These are phyloP conservation scores for Batkoa obscura DNA, from an alignment of 371 early-diverging fungal genomes.

Conservation along the genomic window DNA sequence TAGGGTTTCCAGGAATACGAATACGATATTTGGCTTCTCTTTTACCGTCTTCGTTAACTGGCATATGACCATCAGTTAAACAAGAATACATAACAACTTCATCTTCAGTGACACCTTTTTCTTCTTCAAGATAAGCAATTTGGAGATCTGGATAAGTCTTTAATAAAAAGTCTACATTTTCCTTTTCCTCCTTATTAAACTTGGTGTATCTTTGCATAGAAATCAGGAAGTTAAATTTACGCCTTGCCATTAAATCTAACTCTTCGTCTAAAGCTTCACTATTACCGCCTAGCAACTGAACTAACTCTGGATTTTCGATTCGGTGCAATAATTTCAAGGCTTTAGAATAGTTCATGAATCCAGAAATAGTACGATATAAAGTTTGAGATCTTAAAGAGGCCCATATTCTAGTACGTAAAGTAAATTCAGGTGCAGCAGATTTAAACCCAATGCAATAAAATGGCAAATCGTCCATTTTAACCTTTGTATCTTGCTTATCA, in stretches of 20 bases:
- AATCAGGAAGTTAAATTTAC: constrained; percentile 70
- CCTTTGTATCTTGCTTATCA: background rate
- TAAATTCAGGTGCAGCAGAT: constrained; percentile 60
- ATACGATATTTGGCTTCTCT: constrained; percentile 54
- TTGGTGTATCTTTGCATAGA: constrained; percentile 76
- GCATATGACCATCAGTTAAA: constrained; percentile 55
- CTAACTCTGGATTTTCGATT: constrained; percentile 63
- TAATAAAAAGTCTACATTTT: constrained; percentile 57
- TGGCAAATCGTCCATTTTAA: constrained; percentile 38
- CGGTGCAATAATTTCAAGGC: constrained; percentile 63
- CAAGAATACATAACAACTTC: constrained; percentile 41
- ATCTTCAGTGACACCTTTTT: constrained; percentile 12
- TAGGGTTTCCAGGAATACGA: constrained; percentile 70
- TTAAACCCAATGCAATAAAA: constrained; percentile 72
- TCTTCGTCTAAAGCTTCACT: constrained; percentile 43
- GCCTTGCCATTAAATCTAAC: constrained; percentile 35
- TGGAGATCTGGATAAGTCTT: constrained; percentile 59
- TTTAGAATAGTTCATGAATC: constrained; percentile 78
- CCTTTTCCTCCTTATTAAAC: constrained; percentile 53
- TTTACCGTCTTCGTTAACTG: constrained; percentile 35
- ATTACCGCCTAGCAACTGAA: constrained; percentile 34
- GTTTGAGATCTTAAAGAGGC: constrained; percentile 77
- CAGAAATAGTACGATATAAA: constrained; percentile 68
- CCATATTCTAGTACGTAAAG: constrained; percentile 75
- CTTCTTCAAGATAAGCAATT: constrained; percentile 63